Base-by-base conservation (phyloP, 2,329 filamentous ascomycete species). In the Dissoconium aciculare region DNA sequence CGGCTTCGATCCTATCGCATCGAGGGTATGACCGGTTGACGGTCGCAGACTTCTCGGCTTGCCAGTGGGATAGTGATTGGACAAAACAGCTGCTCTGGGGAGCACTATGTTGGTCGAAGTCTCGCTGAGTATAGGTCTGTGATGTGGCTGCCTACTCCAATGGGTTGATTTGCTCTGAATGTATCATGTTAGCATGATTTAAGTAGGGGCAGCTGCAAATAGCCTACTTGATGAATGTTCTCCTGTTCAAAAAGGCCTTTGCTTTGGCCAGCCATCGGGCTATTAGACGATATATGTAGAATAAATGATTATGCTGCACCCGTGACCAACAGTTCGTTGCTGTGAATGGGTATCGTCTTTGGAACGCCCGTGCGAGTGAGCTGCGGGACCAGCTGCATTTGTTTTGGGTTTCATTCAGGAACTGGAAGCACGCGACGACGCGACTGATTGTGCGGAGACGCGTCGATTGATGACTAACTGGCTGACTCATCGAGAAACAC, bases 191-290 rank as follows among this genome's bases (percentile, higher is more conserved):
- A 19, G 27, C 30, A 36, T 26, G 10, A 37, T 11, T 28, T 24
- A 30, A 13, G n/a, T 33, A 11, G n/a, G 11, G 13, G n/a, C 5
- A 15, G 6, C 10, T 26, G 35, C 25, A 23, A 23, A 23, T 17
- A 15, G 14, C 33, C 28, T 45, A 62, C 60, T 50, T 60, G 59
- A 19, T 42, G 43, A 35, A 49, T 56, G 36, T 52, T 51, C 30
- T 60, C 49, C 44, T 64, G 58, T 36, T 66, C 61, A 45, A 66
- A 65, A 52, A 67, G 66, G 37, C 61, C 62, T 46, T 58, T 63
- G 39, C 64, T 64, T 38, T 58, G 58, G 31, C 34, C 38, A 13
- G 44, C 37, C 45, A 50, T 15, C n/a, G n/a, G n/a, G n/a, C n/a
- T n/a, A n/a, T n/a, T n/a, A n/a, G n/a, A n/a, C n/a, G n/a, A n/a